A percentile compares a stretch with the other conserved stretches of the same genome.
These are phyloP conservation scores for Otatea glauca DNA, from an alignment of 176 grass and related monocot species.

Conservation along the genomic window DNA sequence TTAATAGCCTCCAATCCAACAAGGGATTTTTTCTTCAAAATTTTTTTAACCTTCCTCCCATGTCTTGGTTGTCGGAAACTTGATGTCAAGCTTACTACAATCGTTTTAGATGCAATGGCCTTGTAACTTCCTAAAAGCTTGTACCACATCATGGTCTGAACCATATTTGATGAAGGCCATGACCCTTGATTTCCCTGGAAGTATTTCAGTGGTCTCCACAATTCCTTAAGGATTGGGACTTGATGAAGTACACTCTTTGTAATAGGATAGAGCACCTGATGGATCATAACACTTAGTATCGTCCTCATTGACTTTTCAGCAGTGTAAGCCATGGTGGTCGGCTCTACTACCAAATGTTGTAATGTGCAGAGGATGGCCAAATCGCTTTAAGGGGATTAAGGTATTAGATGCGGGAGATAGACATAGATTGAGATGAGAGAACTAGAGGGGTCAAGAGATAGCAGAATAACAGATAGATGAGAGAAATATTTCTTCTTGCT, in stretches of 20 bases:
- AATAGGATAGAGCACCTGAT: neutral
- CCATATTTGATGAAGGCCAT: conserved; percentile 2
- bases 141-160: neutral
- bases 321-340: neutral
- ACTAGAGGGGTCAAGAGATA: neutral
- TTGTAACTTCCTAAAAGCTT: neutral
- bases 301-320: neutral
- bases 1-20: neutral
- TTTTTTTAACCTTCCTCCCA: neutral
- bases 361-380: neutral
- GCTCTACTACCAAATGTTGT: neutral
- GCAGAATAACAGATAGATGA: neutral
- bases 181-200: neutral
- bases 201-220: neutral
- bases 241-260: neutral
- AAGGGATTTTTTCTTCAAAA: neutral
- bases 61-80: neutral
- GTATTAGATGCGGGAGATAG: neutral
- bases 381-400: neutral
- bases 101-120: neutral
- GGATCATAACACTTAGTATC: neutral
- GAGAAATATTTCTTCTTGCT: neutral
- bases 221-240: neutral
- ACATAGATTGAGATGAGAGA: neutral
- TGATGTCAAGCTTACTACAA: neutral